Percentiles rank a stretch among this genome's conserved stretches.
Conservation (phyloP, 257 asterid genomes). For the Solanum phureja region DNA sequence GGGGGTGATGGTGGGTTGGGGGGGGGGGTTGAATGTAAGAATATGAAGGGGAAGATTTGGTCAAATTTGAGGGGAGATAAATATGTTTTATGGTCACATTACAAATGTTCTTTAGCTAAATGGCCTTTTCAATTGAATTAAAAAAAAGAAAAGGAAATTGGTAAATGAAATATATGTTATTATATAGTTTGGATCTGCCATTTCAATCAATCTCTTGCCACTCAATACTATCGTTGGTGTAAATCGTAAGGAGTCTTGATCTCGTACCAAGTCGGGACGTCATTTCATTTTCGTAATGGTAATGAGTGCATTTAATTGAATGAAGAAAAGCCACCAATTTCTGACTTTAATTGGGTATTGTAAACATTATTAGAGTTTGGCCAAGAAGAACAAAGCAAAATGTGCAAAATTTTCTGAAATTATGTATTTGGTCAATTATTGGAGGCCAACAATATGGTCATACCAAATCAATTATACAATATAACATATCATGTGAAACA, state of each 20-base stretch:
- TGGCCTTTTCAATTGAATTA: not conserved
- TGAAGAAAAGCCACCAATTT: not conserved
- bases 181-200: not conserved
- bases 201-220: not conserved
- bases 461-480: not conserved
- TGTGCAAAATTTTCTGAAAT: not conserved
- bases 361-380: not conserved
- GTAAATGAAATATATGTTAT: too few relatives aligned
- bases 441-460: not conserved
- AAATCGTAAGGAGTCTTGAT: not conserved
- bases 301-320: not conserved
- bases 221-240: not conserved
- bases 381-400: not conserved
- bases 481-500: not conserved
- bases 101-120: not conserved
- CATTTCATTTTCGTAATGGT: not conserved
- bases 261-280: rapidly evolving
- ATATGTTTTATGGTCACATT: not conserved
- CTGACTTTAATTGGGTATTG: not conserved
- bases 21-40: not conserved
- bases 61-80: not conserved
- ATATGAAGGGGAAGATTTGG: not conserved
- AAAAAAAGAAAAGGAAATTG: too few relatives aligned
- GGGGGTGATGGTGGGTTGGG: not conserved
- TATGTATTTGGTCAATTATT: not conserved